Percentiles rank a stretch among this genome's conserved stretches.
Evolutionary conservation across 1,284 basidiomycete genomes (phyloP).

Genomic region (Spongispora temasekensis): DNA sequence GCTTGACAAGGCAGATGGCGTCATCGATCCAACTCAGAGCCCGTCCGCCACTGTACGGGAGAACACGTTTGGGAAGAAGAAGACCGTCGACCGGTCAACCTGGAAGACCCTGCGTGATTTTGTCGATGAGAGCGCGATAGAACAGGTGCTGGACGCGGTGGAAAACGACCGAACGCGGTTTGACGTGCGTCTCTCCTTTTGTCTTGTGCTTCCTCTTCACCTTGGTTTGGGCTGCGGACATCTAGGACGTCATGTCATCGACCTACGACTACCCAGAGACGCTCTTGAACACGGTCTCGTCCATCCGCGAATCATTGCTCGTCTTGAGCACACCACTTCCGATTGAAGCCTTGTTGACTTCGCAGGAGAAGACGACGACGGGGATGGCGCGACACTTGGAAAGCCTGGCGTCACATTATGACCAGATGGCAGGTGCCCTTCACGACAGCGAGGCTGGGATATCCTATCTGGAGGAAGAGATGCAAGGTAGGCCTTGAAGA

Average conservation of each 20-base stretch:
- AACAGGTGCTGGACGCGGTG: conserved; percentile 68
- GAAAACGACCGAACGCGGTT: conserved; percentile 65
- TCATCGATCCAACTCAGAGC: conserved; percentile 34
- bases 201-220: background rate
- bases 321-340: conserved; percentile 37
- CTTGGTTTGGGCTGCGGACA: background rate
- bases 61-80: conserved; percentile 30
- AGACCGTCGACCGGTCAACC: conserved; percentile 47
- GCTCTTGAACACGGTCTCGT: conserved; percentile 52
- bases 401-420: conserved; percentile 69
- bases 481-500: conserved; percentile 50
- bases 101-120: conserved; percentile 85
- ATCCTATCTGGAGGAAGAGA: conserved; percentile 63
- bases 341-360: conserved; percentile 50
- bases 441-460: conserved; percentile 67
- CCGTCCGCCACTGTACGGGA: conserved; percentile 52
- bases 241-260: conserved; percentile 57
- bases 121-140: conserved; percentile 76
- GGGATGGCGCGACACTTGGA: conserved; percentile 75
- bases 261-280: conserved; percentile 69
- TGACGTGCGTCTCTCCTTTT: conserved; percentile 51
- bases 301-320: conserved; percentile 56
- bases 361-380: conserved; percentile 57
- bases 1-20: conserved; percentile 42
- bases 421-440: conserved; percentile 68